A percentile compares a stretch with the other conserved stretches of the same genome.
These are phyloP conservation scores for Paramecium primaurelia DNA, from an alignment of 73 alveolate genomes.

Conservation along the genomic window DNA sequence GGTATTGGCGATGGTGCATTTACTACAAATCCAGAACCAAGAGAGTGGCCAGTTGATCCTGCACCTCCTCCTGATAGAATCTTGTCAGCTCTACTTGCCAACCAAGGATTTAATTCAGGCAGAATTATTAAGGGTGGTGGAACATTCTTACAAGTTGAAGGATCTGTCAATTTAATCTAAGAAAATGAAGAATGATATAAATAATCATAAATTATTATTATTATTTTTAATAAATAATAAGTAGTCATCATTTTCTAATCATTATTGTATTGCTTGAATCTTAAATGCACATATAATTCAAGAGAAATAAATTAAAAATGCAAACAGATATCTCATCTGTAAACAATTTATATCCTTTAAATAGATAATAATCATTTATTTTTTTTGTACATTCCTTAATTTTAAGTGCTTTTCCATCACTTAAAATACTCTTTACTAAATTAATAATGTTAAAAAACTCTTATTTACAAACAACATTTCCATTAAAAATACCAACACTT, in stretches of 20 bases:
- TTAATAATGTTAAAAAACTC: background rate
- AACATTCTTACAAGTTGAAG: background rate
- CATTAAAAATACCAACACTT: background rate
- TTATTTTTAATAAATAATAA: background rate
- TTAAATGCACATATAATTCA: background rate
- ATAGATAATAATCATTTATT: background rate
- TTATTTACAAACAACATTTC: background rate
- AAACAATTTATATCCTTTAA: background rate
- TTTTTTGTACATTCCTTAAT: background rate
- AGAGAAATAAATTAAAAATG: background rate
- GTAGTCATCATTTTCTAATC: background rate
- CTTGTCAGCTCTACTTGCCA: conserved; percentile 6
- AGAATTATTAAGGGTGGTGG: background rate
- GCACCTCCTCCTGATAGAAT: conserved; percentile 46
- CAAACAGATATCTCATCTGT: background rate
- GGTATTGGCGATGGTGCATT: conserved; percentile 53
- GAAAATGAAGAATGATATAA: background rate
- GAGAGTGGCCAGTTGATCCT: conserved; percentile 33
- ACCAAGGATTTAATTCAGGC: conserved; percentile 40
- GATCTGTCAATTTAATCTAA: background rate
- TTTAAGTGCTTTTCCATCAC: background rate
- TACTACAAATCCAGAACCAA: conserved; percentile 3
- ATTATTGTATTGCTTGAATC: background rate
- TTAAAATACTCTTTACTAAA: background rate
- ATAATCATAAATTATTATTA: background rate